These are phyloP conservation scores for Chaetomiaceae sp. DNA, from an alignment of 2,329 filamentous ascomycete genomes.

Conservation along the genomic window DNA sequence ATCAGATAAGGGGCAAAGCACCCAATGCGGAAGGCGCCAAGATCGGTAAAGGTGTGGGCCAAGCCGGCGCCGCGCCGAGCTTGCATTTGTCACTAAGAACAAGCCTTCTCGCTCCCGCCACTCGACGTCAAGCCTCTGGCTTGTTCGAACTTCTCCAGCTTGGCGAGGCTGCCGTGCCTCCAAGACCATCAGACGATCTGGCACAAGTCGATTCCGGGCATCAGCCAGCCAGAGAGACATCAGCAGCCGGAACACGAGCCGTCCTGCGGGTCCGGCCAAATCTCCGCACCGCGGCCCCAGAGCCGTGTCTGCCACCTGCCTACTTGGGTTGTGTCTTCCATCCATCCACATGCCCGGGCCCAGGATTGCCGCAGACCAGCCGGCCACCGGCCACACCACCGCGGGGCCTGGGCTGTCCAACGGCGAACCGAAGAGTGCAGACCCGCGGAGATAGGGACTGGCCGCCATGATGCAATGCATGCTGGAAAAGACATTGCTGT, in stretches of 20 bases:
- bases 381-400: neutral
- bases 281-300: neutral
- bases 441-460: too few species aligned
- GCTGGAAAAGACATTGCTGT: too few species aligned
- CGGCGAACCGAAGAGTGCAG: too few species aligned
- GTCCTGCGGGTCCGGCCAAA: too few species aligned
- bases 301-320: conserved; percentile 4
- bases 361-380: neutral
- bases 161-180: conserved; percentile 5
- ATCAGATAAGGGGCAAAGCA: neutral
- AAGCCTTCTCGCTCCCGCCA: conserved; percentile 1
- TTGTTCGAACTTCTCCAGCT: neutral
- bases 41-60: neutral
- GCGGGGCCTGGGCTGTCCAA: neutral
- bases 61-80: neutral
- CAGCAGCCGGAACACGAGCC: neutral
- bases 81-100: conserved; percentile 9
- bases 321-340: conserved; percentile 4
- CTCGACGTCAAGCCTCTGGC: neutral
- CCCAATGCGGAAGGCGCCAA: conserved; percentile 14
- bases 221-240: neutral
- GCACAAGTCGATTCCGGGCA: neutral
- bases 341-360: neutral
- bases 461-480: neutral
- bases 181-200: neutral